Evolutionary conservation across 2,329 filamentous ascomycete species (phyloP).

Genomic region (Dactylonectria macrodidyma): DNA sequence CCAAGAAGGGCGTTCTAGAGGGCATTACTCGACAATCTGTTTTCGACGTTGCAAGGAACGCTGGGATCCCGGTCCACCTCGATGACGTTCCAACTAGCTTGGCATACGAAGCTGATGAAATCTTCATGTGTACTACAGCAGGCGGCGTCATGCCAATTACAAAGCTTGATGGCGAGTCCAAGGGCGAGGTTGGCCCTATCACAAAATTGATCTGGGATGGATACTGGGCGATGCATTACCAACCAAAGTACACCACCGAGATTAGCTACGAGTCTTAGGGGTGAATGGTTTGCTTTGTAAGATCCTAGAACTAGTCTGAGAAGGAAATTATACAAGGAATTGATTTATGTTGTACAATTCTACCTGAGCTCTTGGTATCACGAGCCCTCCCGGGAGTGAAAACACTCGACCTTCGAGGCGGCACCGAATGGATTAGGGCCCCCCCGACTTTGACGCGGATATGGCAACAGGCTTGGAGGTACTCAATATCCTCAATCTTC

Average conservation of each 20-base stretch:
- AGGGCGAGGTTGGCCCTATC: constrained; percentile 59
- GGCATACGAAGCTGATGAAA: constrained; percentile 61
- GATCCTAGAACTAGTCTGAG: neutral
- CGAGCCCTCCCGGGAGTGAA: neutral
- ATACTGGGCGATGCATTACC: constrained; percentile 65
- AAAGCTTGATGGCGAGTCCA: constrained; percentile 57
- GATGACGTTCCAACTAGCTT: constrained; percentile 60
- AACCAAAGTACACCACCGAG: constrained; percentile 54
- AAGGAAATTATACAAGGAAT: neutral
- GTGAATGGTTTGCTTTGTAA: neutral
- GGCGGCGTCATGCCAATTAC: constrained; percentile 69
- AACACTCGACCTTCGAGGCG: neutral
- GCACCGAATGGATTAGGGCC: neutral
- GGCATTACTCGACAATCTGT: constrained; percentile 66
- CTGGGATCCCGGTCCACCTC: constrained; percentile 54
- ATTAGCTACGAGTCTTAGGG: constrained; percentile 44
- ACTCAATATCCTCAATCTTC: neutral
- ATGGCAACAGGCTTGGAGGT: neutral
- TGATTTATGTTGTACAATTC: neutral
- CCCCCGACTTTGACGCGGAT: neutral
- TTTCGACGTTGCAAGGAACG: constrained; percentile 56
- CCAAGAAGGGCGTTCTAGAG: constrained; percentile 62
- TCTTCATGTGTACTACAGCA: constrained; percentile 68
- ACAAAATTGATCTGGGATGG: constrained; percentile 65
- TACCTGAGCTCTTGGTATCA: neutral